A percentile compares a stretch with the other conserved stretches of the same genome.
Conservation (phyloP, 2,329 filamentous ascomycete genomes). For the Didymella sp. region DNA sequence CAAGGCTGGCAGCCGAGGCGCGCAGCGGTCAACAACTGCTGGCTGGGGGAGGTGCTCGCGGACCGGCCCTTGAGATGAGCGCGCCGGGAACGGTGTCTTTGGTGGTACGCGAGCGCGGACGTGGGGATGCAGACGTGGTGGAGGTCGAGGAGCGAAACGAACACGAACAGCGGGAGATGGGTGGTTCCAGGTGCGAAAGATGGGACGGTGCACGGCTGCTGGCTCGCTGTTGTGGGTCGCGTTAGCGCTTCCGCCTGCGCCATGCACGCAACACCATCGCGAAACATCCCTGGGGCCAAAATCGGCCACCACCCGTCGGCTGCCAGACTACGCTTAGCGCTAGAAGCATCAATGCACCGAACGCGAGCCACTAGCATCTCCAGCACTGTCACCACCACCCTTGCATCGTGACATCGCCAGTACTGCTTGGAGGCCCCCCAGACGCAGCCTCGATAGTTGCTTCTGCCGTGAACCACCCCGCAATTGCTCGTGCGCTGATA, state of each 20-base stretch:
- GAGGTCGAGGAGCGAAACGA: constrained; percentile 8
- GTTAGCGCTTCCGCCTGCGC: background rate
- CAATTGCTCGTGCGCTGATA: background rate
- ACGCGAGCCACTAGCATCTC: background rate
- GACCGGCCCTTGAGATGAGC: constrained; percentile 33
- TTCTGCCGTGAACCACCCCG: background rate
- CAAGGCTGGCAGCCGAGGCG: constrained; percentile 24
- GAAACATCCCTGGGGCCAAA: background rate
- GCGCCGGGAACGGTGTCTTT: constrained; percentile 5
- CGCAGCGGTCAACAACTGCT: constrained; percentile 13
- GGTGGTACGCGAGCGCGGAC: constrained; percentile 3
- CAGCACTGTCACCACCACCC: background rate
- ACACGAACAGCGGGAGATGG: constrained; percentile 6
- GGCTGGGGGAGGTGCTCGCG: constrained; percentile 9
- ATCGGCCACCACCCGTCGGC: background rate
- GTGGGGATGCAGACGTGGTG: constrained; percentile 10
- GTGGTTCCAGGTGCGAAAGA: constrained; percentile 1
- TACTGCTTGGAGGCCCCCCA: background rate
- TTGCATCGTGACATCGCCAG: background rate
- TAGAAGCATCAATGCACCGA: constrained; percentile 3
- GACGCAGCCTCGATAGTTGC: background rate
- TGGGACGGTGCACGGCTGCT: constrained; percentile 1
- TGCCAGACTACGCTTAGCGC: constrained; percentile 2
- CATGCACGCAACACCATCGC: constrained; percentile 1
- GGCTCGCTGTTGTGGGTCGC: background rate